Base-by-base conservation (phyloP, 495 filamentous ascomycete genomes). In the Penicillium longicatenatum region DNA sequence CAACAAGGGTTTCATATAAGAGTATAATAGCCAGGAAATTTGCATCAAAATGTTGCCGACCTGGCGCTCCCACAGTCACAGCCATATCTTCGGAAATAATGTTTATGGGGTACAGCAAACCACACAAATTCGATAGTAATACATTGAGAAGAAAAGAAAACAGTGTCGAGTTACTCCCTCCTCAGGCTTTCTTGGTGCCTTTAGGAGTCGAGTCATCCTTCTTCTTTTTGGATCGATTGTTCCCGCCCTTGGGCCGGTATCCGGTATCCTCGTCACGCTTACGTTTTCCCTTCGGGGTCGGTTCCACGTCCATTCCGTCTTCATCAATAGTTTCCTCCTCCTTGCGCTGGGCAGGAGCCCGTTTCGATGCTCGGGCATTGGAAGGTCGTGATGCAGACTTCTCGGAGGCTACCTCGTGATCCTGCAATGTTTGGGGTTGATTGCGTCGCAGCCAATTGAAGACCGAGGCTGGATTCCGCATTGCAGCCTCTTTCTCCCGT, bases 371-470 rank as follows among this genome's bases (percentile, higher is more conserved):
- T 24, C 75, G 71, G 43, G 70, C 60, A 52, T 73, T 74, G 14
- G 74, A 68, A 22, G 79, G 72, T 26, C 76, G 65, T 24, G 74
- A 70, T 50, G 66, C 73, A 26, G 84, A 83, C 62, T 87, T 87
- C 55, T 87, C 86, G 9, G 84, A 84, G 21, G 71, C 75, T 31
- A 74, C 72, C 67, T 93, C 91, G 52, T 86, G 87, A 62, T 93
- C 90, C 67, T 93, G 89, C 0, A 95, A 74, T 74, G 88, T 87
- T 55, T 92, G 84, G 0, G 92, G 92, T 54, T 91, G 89, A 65
- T 95, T 84, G 55, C 86, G 84, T 33, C 90, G 84, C 21, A 97
- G 76, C 93, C 93, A 97, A 70, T 93, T 94, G 75, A 92, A 91
- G 2, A 95, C 90, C 24, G 88, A 91, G 37, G 89, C 86, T 0